These are phyloP conservation scores for Saussurea involucrata DNA, from an alignment of 129 eudicot species.

Conservation along the genomic window DNA sequence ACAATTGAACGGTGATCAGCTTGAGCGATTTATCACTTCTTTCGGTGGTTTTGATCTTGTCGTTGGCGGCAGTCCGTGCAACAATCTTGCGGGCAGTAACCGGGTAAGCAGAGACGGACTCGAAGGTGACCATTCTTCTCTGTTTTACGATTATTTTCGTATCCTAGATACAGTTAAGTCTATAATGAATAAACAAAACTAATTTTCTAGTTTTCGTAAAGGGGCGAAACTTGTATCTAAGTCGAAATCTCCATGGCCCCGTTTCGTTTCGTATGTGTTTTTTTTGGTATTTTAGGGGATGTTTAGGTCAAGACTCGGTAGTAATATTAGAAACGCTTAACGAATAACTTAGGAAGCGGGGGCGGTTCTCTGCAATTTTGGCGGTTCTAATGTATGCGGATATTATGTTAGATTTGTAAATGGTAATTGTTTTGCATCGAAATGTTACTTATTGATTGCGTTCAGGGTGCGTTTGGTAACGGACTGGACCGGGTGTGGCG, in stretches of 20 bases:
- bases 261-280: not conserved
- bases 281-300: not conserved
- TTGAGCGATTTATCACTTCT: conserved; percentile 32
- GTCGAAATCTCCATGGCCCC: not conserved
- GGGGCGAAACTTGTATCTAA: not conserved
- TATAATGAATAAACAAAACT: conserved; percentile 30
- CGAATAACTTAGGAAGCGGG: conserved; percentile 14
- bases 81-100: conserved; percentile 81
- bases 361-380: not conserved
- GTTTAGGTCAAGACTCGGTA: conserved; percentile 3
- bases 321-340: not conserved
- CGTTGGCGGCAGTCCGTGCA: conserved; percentile 90
- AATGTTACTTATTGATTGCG: not conserved
- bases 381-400: not conserved
- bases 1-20: conserved; percentile 29
- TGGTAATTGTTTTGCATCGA: not conserved
- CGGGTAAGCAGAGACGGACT: conserved; percentile 85
- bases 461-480: not conserved
- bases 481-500: not conserved
- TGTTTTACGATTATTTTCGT: conserved; percentile 62
- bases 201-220: not conserved
- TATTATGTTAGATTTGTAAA: not conserved
- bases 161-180: conserved; percentile 53
- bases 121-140: conserved; percentile 73
- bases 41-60: conserved; percentile 72